Evolutionary conservation across 805 yeast species (phyloP), one percentile per base, ranked within the genome.

Genomic region (Spathaspora gorwiae): DNA sequence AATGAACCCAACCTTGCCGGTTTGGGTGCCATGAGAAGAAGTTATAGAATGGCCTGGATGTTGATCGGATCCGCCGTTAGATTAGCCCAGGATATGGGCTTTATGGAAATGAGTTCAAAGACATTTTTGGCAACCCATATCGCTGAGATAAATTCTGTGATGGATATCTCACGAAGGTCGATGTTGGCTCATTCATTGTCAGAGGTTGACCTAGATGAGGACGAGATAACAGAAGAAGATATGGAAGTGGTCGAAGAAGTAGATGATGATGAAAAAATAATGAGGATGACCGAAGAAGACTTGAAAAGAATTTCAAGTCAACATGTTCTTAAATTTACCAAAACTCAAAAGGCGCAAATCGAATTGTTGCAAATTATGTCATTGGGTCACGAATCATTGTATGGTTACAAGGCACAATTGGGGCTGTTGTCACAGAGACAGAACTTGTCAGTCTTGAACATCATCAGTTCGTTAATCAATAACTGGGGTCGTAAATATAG

Each of bases 31-130:
- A 81, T 90, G 79, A 73, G 95, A 54, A 71, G 96, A 55, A 83
- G 90, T 50, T 90, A 88, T 60, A 74, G 96, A 35, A 86, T 89
- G 90, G 85, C 95, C 0, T 90, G 96, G 92, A 86, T 90, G 94
- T 76, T 89, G 48, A 82, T 88, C 40, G 97, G 97, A 2, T 81
- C 87, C 1, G 90, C 95, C 0, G 84, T 88, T 1, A 72, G 97
- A 46, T 66, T 90, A 36, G 94, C 96, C 3, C 95, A 88, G 59
- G 94, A 86, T 60, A 81, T 85, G 79, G 88, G 88, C 3, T 78
- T 89, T 54, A 79, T 88, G 69, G 87, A 86, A 37, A 77, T 80
- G 14, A 80, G 86, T 47, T 74, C 90, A 8, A 77, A 84, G 53
- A 79, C 90, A 6, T 87, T 85, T 56, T 67, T 90, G 45, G 96